Base-by-base conservation (phyloP, 2,329 filamentous ascomycete species). In the Exophiala oligosperma region DNA sequence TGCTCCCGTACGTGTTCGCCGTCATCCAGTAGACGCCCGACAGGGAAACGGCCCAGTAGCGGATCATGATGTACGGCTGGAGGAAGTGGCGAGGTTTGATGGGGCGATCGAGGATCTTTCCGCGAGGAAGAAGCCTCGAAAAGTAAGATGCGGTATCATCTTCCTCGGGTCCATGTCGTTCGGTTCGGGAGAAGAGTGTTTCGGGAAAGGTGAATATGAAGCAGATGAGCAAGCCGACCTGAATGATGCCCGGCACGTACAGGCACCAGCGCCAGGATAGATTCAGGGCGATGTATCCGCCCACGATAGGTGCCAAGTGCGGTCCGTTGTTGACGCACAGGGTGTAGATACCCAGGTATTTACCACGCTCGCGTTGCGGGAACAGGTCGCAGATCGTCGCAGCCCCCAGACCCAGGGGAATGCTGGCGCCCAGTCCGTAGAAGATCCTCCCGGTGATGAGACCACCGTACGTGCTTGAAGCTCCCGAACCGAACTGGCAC, bases 401-500 rank as follows among this genome's bases (percentile, higher is more conserved):
- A 3, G 54, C 56, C 21, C 58, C 58, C 8, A 61, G 49, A 2
- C 49, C 55, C 54, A 61, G 54, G 14, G 55, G 38, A 14, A 49
- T 49, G n/a, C 56, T 50, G 11, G 49, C 51, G 1, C 50, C 56
- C 1, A 52, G 32, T n/a, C 56, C 56, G 41, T 40, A 54, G 7
- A 58, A 49, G 11, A 49, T 50, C 2, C 56, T 40, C 8, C 49
- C 46, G 12, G 54, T 37, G 21, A 58, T 49, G 21, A 58, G 29
- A 21, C 40, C 35, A 23, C 28, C 21, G 32, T 43, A 58, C 41
- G 56, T 54, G 26, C 49, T 54, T 4, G 50, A 44, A 9, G 40
- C 44, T 4, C 49, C 56, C 12, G 40, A 41, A 21, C 54, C 63
- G 17, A 70, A 37, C 46, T 65, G 68, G 11, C 67, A 63, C 21